Evolutionary conservation across 2,329 filamentous ascomycete genomes (phyloP), one percentile per base, ranked within the genome.

Genomic region (Davidsoniella eucalypti): DNA sequence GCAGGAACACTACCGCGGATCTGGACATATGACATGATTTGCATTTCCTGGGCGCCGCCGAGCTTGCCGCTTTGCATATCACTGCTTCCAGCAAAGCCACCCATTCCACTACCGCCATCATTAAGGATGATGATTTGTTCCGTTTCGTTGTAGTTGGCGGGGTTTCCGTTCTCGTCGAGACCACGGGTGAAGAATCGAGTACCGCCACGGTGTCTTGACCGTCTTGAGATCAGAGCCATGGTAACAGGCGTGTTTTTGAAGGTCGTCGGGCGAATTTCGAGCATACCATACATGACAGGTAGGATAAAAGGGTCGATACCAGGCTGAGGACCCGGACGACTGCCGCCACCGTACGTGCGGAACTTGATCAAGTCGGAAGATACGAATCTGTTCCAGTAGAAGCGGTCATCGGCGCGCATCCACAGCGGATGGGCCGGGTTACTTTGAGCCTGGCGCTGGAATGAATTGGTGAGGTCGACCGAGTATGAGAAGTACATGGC

Each of bases 401-500:
- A 98, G 56, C 92, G 86, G 63, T 96, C 88, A 64, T 98, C 92
- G 55, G 90, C 82, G 57, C 87, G 75, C 70, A 84, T 82, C 92
- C 92, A 98, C 52, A 96, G 67, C 10, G 92, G 88, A 50, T 74
- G 69, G 14, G 75, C 75, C 51, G 70, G 67, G 62, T 94, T 79
- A 56, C 78, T 71, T 57, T 88, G 79, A 3, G 88, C 80, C 63
- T 96, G 92, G 56, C 92, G 80, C 68, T 98, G 92, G 69, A 96
- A 94, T 62, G 79, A 88, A 70, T 94, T 98, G 58, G 92, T 98
- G 56, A 98, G 75, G 65, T 98, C 92, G 63, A 94, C 78, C 7
- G 88, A 90, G 70, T 98, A 98, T 52, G 92, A 96, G 61, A 95
- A 98, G 73, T 94, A 96, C 82, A 96, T 87, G 7, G 90, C 87